Evolutionary conservation across 768 basidiomycete genomes (phyloP).

Genomic region (Pholiota conissans): DNA sequence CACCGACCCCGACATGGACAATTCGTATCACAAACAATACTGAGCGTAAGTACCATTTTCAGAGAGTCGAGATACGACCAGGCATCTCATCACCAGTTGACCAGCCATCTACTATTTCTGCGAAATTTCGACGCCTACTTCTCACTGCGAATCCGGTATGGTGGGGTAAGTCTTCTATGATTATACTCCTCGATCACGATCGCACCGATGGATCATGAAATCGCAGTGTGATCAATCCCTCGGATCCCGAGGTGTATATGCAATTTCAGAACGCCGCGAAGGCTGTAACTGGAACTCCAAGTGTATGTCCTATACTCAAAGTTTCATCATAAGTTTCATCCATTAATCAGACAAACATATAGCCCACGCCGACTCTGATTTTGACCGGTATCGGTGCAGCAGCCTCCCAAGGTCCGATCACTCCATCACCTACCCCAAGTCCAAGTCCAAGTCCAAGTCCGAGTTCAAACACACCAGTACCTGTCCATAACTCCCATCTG

Average conservation of each 20-base stretch:
- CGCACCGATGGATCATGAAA: neutral
- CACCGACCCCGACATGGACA: constrained; percentile 28
- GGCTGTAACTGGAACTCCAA: constrained; percentile 3
- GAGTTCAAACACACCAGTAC: neutral
- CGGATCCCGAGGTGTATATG: neutral
- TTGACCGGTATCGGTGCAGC: neutral
- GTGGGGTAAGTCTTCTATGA: constrained; percentile 1
- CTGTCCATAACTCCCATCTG: constrained; percentile 6
- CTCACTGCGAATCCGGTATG: constrained; percentile 9
- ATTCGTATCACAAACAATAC: constrained; percentile 32
- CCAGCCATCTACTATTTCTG: constrained; percentile 5
- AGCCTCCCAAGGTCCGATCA: neutral
- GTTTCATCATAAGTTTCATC: no score
- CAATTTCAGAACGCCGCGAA: neutral
- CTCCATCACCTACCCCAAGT: neutral
- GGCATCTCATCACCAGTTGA: neutral
- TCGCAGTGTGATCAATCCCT: constrained; percentile 2
- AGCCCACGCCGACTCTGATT: constrained; percentile 1
- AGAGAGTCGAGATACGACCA: neutral
- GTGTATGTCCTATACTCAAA: neutral
- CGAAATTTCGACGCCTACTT: constrained; percentile 5
- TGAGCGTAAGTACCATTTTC: constrained; percentile 13
- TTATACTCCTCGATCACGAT: neutral
- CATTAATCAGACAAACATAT: neutral
- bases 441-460: no score